Percentiles rank a stretch among this genome's conserved stretches.
Evolutionary conservation across 306 rosid genomes (phyloP).

Genomic region (Notholithocarpus densiflorus): DNA sequence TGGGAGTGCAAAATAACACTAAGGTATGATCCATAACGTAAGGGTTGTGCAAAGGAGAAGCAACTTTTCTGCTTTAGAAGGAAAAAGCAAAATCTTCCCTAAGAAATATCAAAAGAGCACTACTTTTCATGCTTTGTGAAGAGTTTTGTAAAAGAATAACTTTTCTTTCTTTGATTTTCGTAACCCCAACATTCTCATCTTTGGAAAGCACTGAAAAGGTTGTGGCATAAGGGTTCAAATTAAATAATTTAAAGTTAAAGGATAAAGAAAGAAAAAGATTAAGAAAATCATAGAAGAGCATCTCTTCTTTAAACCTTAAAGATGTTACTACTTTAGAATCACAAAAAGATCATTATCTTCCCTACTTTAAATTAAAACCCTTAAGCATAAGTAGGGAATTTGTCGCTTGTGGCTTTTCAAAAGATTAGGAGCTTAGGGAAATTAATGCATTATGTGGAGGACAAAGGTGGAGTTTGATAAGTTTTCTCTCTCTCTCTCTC

Average conservation of each 20-base stretch:
- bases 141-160: conserved; percentile 76
- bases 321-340: conserved; percentile 87
- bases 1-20: conserved; percentile 39
- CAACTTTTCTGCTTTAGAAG: conserved; percentile 63
- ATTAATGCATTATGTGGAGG: conserved; percentile 41
- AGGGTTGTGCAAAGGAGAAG: conserved; percentile 71
- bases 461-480: conserved; percentile 33
- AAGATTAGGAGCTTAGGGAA: conserved; percentile 49
- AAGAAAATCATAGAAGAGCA: conserved; percentile 60
- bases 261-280: conserved; percentile 28
- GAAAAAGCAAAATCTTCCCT: conserved; percentile 79
- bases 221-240: conserved; percentile 48
- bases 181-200: conserved; percentile 78
- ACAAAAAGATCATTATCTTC: conserved; percentile 76
- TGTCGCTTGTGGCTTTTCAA: conserved; percentile 75
- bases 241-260: conserved; percentile 31
- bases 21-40: conserved; percentile 66
- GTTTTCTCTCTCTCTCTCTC: conserved; percentile 24
- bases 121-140: conserved; percentile 76
- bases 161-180: conserved; percentile 75
- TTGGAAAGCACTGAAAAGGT: conserved; percentile 74
- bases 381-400: conserved; percentile 71
- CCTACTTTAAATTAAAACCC: conserved; percentile 56
- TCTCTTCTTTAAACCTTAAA: conserved; percentile 75
- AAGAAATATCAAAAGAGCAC: conserved; percentile 83